These are phyloP conservation scores for Botryotinia narcissicola DNA, from an alignment of 2,329 filamentous ascomycete species.

Conservation along the genomic window DNA sequence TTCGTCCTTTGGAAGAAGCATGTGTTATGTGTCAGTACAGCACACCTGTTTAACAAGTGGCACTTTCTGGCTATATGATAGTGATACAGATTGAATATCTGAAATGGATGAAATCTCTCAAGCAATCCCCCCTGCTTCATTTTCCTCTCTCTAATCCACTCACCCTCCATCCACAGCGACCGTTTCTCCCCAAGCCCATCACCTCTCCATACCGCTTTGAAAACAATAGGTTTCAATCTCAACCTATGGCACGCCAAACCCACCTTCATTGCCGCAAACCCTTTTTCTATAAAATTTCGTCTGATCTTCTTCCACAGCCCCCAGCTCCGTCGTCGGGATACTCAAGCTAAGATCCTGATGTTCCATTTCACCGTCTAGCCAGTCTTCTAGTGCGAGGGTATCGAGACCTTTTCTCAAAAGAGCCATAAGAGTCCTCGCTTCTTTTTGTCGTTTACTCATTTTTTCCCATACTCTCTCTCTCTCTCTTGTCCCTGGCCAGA, in stretches of 20 bases:
- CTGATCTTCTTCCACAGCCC: neutral
- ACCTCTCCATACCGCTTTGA: neutral
- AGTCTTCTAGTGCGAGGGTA: neutral
- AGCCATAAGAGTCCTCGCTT: neutral
- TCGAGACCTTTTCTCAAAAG: neutral
- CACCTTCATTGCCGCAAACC: neutral
- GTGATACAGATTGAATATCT: neutral
- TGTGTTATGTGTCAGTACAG: no score
- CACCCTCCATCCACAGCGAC: neutral
- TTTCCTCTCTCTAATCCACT: neutral
- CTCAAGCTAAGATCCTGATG: neutral
- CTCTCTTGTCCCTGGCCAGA: accelerated
- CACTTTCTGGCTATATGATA: neutral
- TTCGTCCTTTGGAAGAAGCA: no score
- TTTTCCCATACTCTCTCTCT: neutral
- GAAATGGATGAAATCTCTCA: neutral
- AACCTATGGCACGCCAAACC: neutral
- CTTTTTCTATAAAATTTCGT: no score
- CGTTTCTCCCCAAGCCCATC: neutral
- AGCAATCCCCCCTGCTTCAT: neutral
- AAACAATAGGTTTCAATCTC: neutral
- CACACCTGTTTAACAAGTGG: no score
- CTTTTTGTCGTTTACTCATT: neutral
- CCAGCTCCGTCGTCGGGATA: neutral
- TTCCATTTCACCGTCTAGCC: neutral